A percentile compares a stretch with the other conserved stretches of the same genome.
Conservation (phyloP, 1,139 yeast species). For the Scheffersomyces titani region DNA sequence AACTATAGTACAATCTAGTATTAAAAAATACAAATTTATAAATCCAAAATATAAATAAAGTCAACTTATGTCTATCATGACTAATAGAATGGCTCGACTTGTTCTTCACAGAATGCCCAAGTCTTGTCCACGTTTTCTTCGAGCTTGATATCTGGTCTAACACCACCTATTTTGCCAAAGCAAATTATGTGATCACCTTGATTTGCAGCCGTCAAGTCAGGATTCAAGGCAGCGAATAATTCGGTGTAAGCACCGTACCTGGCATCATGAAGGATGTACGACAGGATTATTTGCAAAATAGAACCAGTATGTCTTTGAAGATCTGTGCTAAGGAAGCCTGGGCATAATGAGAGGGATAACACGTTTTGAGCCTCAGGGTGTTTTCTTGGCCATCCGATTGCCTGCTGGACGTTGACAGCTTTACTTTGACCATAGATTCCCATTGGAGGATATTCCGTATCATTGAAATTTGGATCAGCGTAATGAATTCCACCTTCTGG, state of each 20-base stretch:
- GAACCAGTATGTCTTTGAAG: constrained; percentile 31
- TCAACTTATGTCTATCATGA: neutral
- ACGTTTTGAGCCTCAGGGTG: constrained; percentile 30
- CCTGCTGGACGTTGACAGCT: constrained; percentile 44
- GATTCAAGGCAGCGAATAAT: constrained; percentile 22
- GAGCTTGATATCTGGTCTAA: constrained; percentile 8
- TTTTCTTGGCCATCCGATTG: constrained; percentile 40
- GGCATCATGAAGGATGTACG: constrained; percentile 3
- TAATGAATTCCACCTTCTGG: constrained; percentile 44
- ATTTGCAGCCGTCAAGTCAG: constrained; percentile 11
- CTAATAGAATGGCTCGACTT: neutral
- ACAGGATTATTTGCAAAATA: neutral
- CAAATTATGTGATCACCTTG: constrained; percentile 7
- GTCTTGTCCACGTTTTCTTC: constrained; percentile 3
- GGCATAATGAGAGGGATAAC: constrained; percentile 44
- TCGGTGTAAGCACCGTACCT: constrained; percentile 24
- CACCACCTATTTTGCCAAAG: constrained; percentile 6
- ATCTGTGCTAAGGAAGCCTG: constrained; percentile 47
- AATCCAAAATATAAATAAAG: neutral
- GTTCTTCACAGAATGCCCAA: constrained; percentile 8
- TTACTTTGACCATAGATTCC: constrained; percentile 49
- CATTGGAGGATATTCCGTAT: constrained; percentile 3
- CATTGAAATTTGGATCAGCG: constrained; percentile 31
- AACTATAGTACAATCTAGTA: neutral
- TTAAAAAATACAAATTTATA: no score